Percentiles rank a stretch among this genome's conserved stretches.
Evolutionary conservation across 2,329 filamentous ascomycete genomes (phyloP).

Genomic region (Aspergillus uvarum): DNA sequence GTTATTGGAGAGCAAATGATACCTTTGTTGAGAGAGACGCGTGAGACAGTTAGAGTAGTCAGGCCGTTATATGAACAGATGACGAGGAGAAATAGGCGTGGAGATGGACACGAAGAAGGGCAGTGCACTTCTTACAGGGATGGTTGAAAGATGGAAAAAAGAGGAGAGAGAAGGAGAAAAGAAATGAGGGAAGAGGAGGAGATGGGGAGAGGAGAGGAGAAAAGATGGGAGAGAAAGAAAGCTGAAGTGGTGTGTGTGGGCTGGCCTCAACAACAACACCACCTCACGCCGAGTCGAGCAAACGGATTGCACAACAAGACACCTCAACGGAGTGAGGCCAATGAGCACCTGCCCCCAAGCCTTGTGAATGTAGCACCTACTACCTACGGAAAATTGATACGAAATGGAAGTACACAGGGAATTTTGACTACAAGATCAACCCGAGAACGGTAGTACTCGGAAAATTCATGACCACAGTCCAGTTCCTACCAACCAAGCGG

Average conservation of each 20-base stretch:
- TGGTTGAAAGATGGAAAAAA: background rate
- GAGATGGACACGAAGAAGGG: background rate
- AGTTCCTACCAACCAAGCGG: no score
- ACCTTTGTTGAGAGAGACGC: background rate
- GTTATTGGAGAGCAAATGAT: background rate
- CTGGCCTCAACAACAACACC: background rate
- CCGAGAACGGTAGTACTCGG: no score
- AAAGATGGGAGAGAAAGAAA: background rate
- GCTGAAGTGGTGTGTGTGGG: background rate
- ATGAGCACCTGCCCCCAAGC: no score
- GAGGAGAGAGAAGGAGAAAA: background rate
- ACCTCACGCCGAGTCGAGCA: background rate
- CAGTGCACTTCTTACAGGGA: background rate
- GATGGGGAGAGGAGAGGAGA: background rate
- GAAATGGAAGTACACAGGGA: no score
- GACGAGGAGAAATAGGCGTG: background rate
- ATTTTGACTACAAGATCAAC: no score
- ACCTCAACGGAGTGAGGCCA: background rate
- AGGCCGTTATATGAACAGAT: no score
- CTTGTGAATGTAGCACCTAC: no score
- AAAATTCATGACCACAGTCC: no score
- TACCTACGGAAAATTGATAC: no score
- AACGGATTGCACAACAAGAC: background rate
- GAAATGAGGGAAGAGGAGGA: background rate
- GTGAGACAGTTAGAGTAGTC: background rate